Evolutionary conservation across 192 early-diverging fungal genomes (phyloP), one percentile per base, ranked within the genome.

Genomic region (Coemansia sp.): DNA sequence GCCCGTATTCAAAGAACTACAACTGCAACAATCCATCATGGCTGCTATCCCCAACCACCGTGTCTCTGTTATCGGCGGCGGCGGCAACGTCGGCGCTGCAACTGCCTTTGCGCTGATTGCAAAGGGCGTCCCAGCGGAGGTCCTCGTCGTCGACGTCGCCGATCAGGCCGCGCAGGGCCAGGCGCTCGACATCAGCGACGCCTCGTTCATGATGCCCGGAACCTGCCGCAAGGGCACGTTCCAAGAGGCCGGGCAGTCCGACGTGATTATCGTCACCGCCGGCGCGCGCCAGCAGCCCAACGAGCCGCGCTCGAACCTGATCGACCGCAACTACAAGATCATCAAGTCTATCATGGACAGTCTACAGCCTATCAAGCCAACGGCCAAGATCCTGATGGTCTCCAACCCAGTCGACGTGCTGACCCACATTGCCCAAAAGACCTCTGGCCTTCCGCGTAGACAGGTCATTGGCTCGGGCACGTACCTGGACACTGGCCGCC

Each of bases 391-490:
- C n/a, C 65, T 94, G 42, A 60, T 94, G 32, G 89, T 94, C 19
- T 85, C 92, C 18, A 94, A 94, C 59, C 91, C 92, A 3, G 90
- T 91, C 29, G 90, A 94, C 58, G 76, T 94, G 46, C 81, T 94
- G 58, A 93, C 91, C 7, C 79, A 82, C 53, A 91, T 94, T 77
- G 92, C 92, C 6, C 91, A 93, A 60, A 88, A 91, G 63, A 74
- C 91, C 3, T 88, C 86, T 14, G 92, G 92, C 0, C 67, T 93
- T 24, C 92, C 92, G 11, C 75, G 72, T 48, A 72, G 75, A 13
- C 92, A 93, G 65, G 92, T 94, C 8, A 82, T 94, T 66, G 92
- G 92, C 29, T 91, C 90, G 0, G 91, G 92, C n/a, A 94, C 92
- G 0, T 91, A 85, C 52, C 68, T 94, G 13, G 92, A 94, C 64